Percentiles rank a stretch among this genome's conserved stretches.
Conservation (phyloP, 768 basidiomycete genomes). For the Cubamyces sp. region DNA sequence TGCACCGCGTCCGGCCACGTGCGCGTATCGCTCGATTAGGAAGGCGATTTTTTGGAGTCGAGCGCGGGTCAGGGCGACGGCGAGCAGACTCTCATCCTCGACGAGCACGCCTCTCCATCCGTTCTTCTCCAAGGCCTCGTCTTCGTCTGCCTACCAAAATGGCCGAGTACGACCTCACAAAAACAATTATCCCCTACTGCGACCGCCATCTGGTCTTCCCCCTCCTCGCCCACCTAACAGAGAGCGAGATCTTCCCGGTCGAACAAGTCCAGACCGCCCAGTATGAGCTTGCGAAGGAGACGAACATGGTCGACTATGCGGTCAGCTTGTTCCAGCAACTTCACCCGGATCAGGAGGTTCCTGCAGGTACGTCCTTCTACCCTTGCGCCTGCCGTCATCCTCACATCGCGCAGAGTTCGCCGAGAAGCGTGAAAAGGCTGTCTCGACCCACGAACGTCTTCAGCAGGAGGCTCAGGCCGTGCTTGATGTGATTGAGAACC, state of each 20-base stretch:
- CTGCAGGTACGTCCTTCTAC: slow-evolving; percentile 54
- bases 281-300: slow-evolving; percentile 96
- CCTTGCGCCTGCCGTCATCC: slow-evolving; percentile 1
- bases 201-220: slow-evolving; percentile 96
- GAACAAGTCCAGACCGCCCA: slow-evolving; percentile 87
- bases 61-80: background rate
- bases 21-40: slow-evolving; percentile 20
- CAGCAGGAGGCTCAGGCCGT: slow-evolving; percentile 92
- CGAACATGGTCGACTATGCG: slow-evolving; percentile 98
- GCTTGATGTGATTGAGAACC: slow-evolving; percentile 94
- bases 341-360: slow-evolving; percentile 70
- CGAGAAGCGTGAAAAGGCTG: slow-evolving; percentile 77
- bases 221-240: slow-evolving; percentile 84
- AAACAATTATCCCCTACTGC: slow-evolving; percentile 87
- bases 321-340: slow-evolving; percentile 79
- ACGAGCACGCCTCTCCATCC: slow-evolving; percentile 8
- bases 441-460: slow-evolving; percentile 81
- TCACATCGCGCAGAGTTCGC: slow-evolving; percentile 67
- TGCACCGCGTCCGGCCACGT: slow-evolving; percentile 20
- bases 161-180: slow-evolving; percentile 91
- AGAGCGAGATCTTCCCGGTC: slow-evolving; percentile 73
- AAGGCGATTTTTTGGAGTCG: slow-evolving; percentile 23
- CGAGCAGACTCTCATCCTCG: slow-evolving; percentile 14
- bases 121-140: background rate
- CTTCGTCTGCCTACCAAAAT: slow-evolving; percentile 42